These are phyloP conservation scores for Naganishia liquefaciens DNA, from an alignment of 1,284 basidiomycete species.

Conservation along the genomic window DNA sequence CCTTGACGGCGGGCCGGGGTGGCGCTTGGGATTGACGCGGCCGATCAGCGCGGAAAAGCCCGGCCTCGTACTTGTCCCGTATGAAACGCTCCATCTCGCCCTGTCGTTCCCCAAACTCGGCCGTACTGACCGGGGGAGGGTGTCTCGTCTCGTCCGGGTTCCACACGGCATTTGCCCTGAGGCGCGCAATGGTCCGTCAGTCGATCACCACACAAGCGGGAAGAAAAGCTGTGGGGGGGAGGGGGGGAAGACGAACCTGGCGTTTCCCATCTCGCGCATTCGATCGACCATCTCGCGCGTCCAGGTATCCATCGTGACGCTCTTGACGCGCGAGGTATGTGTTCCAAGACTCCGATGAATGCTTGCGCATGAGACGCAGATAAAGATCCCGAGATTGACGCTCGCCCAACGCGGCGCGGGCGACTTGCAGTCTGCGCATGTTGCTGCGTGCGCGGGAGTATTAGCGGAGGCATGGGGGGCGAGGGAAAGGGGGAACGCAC, in stretches of 20 bases:
- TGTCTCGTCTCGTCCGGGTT: constrained; percentile 50
- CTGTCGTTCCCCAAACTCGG: constrained; percentile 46
- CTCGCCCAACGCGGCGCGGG: constrained; percentile 51
- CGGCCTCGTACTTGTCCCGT: constrained; percentile 50
- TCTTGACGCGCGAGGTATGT: constrained; percentile 52
- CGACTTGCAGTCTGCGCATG: constrained; percentile 51
- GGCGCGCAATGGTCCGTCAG: no score
- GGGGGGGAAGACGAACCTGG: no score
- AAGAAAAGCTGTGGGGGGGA: no score
- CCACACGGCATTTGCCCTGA: constrained; percentile 45
- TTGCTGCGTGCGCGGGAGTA: constrained; percentile 39
- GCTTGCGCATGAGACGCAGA: constrained; percentile 40
- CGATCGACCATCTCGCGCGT: constrained; percentile 48
- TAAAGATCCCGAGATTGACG: constrained; percentile 46
- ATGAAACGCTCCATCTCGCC: constrained; percentile 52
- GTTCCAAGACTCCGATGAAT: constrained; percentile 53
- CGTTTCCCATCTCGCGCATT: constrained; percentile 49
- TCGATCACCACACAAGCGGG: no score
- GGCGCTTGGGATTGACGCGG: no score
- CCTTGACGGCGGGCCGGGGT: no score
- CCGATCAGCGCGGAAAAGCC: constrained; percentile 40
- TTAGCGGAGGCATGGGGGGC: neutral
- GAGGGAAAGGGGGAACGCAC: constrained; percentile 37
- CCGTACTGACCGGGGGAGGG: constrained; percentile 45
- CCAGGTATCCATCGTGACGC: constrained; percentile 46